Base-by-base conservation (phyloP, 1,139 yeast species). In the Sugiyamaella xylanicola region DNA sequence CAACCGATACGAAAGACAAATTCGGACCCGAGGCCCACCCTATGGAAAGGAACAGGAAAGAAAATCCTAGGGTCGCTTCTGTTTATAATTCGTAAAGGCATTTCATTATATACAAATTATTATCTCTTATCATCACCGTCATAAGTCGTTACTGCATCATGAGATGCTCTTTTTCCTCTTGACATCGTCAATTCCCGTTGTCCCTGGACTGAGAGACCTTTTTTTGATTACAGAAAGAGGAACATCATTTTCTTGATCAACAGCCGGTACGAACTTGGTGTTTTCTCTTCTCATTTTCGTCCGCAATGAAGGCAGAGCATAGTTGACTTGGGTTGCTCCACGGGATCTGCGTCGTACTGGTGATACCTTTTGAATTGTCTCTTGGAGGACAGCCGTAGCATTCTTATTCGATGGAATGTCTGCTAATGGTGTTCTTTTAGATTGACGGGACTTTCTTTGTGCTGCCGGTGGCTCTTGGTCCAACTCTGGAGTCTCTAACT, bases 221-320 rank as follows among this genome's bases (percentile, higher is more conserved):
- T 46, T 46, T 15, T 29, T 22, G 2, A 21, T 15, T 15, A 15
- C 2, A 21, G 8, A 22, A 2, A 11, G 8, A 8, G 44, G 42
- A 16, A 41, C 16, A 7, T 42, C 42, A 19, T 50, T 50, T 36
- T 50, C 53, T 15, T 50, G 32, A 17, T 57, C 60, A 15, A 70
- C 65, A 2, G 91, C 91, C 67, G 84, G 87, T 8, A 80, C 80
- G 48, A 85, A 72, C 60, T 77, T 77, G 37, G 76, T 86, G 0
- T 86, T 77, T 41, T 85, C 84, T 61, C 96, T 76, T 65, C 96
- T 78, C 84, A 86, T 79, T 65, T 87, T 88, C 15, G 79, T 81
- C 39, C 86, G 76, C 54, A 86, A 68, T 0, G 92, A 83, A 0
- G 93, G 89, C 35, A 85, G 77, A 15, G 84, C 83, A 65, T 88